Evolutionary conservation across 2,329 filamentous ascomycete species (phyloP), one percentile per base, ranked within the genome.

Genomic region (Xylaria sp.): DNA sequence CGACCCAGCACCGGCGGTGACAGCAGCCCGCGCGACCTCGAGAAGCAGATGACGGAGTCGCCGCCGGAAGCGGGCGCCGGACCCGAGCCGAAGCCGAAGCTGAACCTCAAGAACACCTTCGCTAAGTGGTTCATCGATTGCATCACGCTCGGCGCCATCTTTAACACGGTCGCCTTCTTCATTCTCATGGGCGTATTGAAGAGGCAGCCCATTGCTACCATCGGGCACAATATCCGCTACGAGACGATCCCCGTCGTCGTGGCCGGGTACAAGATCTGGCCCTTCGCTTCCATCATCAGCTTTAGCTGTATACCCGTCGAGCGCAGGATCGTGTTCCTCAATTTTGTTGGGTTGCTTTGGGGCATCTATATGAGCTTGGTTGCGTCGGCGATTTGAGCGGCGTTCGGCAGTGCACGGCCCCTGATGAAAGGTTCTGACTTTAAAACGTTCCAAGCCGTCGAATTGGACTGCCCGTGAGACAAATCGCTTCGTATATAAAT

Each of bases 231-330:
- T 53, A 77, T 85, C 50, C 75, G 77, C 54, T 79, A 75, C 53
- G 78, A 85, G 78, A 85, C 83, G 0, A 79, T 84, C 6, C 82
- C 83, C 5, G 80, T 86, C 48, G 84, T 85, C 12, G 75, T 85
- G 12, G 83, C 83, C 3, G 83, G 83, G 2, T 85, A 85, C 73
- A 85, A 85, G 73, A 83, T 86, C 47, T 86, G 84, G 84, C 84
- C 84, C 0, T 78, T 85, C 55, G 84, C 84, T 0, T 85, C 83
- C 44, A 81, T 86, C 66, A 79, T 86, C 64, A 85, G 83, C 74
- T 86, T 86, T 72, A 82, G 77, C 65, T 84, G 82, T 53, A 77
- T 86, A 3, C 84, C 84, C 0, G 83, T 85, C n/a, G 82, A 86
- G 61, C 79, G 79, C 53, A 79, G 84, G 42, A 82, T 86, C 64